phyloP scores from a whole-genome alignment of 768 basidiomycete species.

The Pleurotus djamor region DNA sequence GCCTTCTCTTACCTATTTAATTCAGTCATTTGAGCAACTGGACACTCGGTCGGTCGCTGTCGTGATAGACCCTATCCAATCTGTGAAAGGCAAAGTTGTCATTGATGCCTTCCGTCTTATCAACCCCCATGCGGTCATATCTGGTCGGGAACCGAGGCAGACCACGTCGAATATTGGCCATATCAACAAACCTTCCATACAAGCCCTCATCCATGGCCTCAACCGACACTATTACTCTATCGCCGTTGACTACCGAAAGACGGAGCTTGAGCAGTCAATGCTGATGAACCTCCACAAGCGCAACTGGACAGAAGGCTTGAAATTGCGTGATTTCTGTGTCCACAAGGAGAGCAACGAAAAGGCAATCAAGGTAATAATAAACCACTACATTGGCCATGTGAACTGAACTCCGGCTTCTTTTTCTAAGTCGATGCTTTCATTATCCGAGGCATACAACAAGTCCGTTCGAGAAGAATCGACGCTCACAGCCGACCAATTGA shows the following conservation, averaged over 20 bases:
- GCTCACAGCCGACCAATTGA: constrained; percentile 89
- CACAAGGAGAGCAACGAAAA: constrained; percentile 91
- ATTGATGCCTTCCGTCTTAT: constrained; percentile 99
- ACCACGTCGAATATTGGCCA: constrained; percentile 98
- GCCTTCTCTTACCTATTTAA: constrained; percentile 10
- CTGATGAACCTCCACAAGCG: constrained; percentile 98
- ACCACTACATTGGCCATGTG: background rate
- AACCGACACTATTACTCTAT: constrained; percentile 99
- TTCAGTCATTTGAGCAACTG: constrained; percentile 93
- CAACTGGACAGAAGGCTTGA: constrained; percentile 98
- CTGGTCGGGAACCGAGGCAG: constrained; percentile 93
- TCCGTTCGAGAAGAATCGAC: constrained; percentile 98
- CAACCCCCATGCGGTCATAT: constrained; percentile 84
- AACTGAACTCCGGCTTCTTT: constrained; percentile 6
- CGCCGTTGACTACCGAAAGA: constrained; percentile 97
- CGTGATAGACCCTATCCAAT: constrained; percentile 98
- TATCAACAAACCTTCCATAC: constrained; percentile 99
- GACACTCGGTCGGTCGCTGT: constrained; percentile 94
- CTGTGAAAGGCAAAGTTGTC: constrained; percentile 97
- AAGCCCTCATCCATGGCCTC: constrained; percentile 95
- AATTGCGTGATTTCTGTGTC: constrained; percentile 83
- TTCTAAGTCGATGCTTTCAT: constrained; percentile 82
- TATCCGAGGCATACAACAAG: constrained; percentile 95
- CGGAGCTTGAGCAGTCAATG: constrained; percentile 97
- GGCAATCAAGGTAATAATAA: constrained; percentile 79